Evolutionary conservation across 2,329 filamentous ascomycete species (phyloP), one percentile per base, ranked within the genome.

Genomic region (Cladosporium sphaerospermum): DNA sequence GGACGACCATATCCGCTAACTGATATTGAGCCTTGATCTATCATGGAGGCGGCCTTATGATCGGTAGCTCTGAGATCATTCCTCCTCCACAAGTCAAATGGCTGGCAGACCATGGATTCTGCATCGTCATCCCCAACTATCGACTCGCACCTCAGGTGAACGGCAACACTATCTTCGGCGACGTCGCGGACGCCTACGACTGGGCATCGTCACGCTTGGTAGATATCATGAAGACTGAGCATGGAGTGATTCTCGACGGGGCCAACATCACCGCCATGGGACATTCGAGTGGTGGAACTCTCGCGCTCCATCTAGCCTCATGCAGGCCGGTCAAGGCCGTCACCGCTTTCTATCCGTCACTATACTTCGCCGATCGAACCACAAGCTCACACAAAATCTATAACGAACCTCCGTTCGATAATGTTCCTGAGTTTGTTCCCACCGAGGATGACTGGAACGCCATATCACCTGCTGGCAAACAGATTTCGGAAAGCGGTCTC

Each of bases 281-380:
- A 7, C 71, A 69, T 2, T 70, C 67, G 0, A 68, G 68, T 1
- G 70, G 70, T 0, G 70, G 70, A 1, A 66, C 64, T 1, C 51
- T 72, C 1, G 67, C 71, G 1, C 58, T 73, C 6, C 60, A 61
- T 78, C 59, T 89, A 83, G 57, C 44, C 31, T 52, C 54, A 11
- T 48, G 41, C 34, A 50, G 49, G 31, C 47, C 48, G 16, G 11
- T 61, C 8, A 56, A 57, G 37, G 59, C 60, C 18, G 55, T 53
- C 31, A 60, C 57, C 36, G 55, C 60, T 16, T 60, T 60, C 54
- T 57, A 58, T 43, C 55, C 59, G 11, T 56, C 56, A 13, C 54
- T 60, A 3, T 60, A 54, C 51, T 9, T 42, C 7, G 46, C 57
- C 8, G 58, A 61, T 31, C 18, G 31, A 13, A 48, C 51, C 1